Evolutionary conservation across 306 rosid genomes (phyloP).

Genomic region (Vigna hirtella): DNA sequence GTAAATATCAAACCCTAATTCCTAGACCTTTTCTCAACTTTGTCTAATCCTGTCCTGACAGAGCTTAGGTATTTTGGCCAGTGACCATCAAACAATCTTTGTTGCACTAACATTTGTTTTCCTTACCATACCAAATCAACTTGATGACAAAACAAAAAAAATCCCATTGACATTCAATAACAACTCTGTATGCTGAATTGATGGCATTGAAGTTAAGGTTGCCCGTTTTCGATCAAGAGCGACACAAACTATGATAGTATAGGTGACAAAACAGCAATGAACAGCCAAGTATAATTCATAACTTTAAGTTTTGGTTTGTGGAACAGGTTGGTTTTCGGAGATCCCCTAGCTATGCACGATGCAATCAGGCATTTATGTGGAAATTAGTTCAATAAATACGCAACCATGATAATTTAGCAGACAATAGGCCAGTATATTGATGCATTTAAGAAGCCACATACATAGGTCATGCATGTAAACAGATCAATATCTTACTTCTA

Average conservation of each 20-base stretch:
- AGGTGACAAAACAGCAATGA: constrained; percentile 18
- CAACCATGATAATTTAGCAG: constrained; percentile 18
- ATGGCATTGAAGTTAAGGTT: constrained; percentile 6
- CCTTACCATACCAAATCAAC: not conserved
- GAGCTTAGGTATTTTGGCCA: constrained; percentile 13
- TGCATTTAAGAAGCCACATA: constrained; percentile 30
- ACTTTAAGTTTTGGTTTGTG: not conserved
- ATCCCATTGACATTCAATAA: constrained; percentile 18
- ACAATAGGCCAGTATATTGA: not conserved
- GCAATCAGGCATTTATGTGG: not conserved
- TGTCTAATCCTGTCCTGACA: not conserved
- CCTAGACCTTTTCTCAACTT: constrained; percentile 2
- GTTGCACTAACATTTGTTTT: constrained; percentile 3
- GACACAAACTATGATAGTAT: not conserved
- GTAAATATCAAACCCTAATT: not conserved
- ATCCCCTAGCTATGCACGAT: constrained; percentile 7
- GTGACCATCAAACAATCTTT: constrained; percentile 13
- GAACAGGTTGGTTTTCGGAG: constrained; percentile 5
- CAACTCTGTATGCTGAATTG: constrained; percentile 11
- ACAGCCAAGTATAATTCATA: not conserved
- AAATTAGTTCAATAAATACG: not conserved
- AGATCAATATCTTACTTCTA: constrained; percentile 12
- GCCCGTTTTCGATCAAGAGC: not conserved
- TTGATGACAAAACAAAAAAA: not conserved
- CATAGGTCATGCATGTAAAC: constrained; percentile 27